Conservation (phyloP, 805 yeast species). For the Isabelozyma heimii region DNA sequence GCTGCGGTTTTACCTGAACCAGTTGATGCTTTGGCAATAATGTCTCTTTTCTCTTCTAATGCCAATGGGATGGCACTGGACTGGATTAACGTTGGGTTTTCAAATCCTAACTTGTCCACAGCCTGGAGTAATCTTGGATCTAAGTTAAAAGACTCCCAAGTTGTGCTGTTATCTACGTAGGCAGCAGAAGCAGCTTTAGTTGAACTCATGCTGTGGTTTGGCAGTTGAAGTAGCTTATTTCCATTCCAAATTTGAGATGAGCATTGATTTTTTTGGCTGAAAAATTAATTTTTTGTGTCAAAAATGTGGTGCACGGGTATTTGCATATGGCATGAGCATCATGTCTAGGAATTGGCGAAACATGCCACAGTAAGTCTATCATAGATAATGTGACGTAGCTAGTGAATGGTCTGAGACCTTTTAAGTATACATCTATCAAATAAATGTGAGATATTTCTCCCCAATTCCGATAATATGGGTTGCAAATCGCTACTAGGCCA, state of each 20-base stretch:
- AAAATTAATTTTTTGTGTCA: background rate
- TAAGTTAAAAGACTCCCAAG: conserved; percentile 74
- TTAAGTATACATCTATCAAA: too few relatives aligned
- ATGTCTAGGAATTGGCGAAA: too few relatives aligned
- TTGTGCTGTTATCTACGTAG: conserved; percentile 65
- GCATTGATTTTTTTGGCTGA: background rate
- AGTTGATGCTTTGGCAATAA: conserved; percentile 90
- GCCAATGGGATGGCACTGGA: conserved; percentile 91
- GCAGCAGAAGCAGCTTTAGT: conserved; percentile 57
- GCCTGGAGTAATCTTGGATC: conserved; percentile 87
- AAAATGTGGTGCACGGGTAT: too few relatives aligned
- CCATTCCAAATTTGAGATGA: background rate
- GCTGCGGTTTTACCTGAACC: conserved; percentile 97
- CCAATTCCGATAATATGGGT: too few relatives aligned
- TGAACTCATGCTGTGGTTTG: background rate
- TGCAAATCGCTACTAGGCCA: too few relatives aligned
- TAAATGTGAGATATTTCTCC: too few relatives aligned
- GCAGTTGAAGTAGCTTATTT: background rate
- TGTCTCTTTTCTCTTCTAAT: conserved; percentile 83
- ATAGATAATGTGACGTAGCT: too few relatives aligned
- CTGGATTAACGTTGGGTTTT: conserved; percentile 87
- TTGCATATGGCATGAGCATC: too few relatives aligned
- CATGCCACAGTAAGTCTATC: too few relatives aligned
- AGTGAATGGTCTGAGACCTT: too few relatives aligned
- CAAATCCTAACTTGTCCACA: conserved; percentile 72